Evolutionary conservation across 352 stramenopile species (phyloP).

Genomic region (Pythium insidiosum): DNA sequence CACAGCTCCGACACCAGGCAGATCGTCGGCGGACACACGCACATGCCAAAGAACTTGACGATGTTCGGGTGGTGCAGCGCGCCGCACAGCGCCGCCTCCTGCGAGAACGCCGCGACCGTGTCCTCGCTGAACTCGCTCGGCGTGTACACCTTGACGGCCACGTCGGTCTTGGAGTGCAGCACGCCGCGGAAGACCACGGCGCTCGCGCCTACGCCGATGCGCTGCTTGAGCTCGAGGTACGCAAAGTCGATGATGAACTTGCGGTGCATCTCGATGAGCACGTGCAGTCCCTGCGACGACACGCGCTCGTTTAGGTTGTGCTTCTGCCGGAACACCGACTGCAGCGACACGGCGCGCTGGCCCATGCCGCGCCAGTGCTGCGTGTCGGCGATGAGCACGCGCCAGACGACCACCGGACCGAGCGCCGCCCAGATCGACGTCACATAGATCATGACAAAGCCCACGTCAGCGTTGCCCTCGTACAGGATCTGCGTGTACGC

Average conservation of each 20-base stretch:
- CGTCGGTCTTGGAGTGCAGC: conserved; percentile 15
- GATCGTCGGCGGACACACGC: conserved; percentile 64
- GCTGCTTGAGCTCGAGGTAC: conserved; percentile 37
- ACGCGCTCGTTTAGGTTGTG: conserved; percentile 15
- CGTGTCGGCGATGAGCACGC: conserved; percentile 63
- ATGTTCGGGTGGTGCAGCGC: conserved; percentile 48
- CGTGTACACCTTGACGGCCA: conserved; percentile 62
- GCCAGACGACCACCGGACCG: conserved; percentile 58
- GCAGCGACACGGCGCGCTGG: conserved; percentile 38
- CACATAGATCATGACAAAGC: conserved; percentile 25
- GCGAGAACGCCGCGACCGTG: conserved; percentile 41
- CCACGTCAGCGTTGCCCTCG: conserved; percentile 11
- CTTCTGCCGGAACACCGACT: conserved; percentile 29
- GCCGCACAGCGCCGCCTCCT: conserved; percentile 39
- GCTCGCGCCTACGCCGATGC: conserved; percentile 37
- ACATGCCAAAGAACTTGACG: conserved; percentile 46
- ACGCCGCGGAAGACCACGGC: conserved; percentile 46
- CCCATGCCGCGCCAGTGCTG: conserved; percentile 63
- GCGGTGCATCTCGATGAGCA: conserved; percentile 64
- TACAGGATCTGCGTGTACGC: conserved; percentile 34
- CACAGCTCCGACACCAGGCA: conserved; percentile 71
- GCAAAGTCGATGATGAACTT: conserved; percentile 77
- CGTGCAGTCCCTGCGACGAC: conserved; percentile 36
- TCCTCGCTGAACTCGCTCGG: conserved; percentile 41
- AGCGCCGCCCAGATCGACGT: conserved; percentile 43